A percentile compares a stretch with the other conserved stretches of the same genome.
Evolutionary conservation across 2,329 filamentous ascomycete species (phyloP).

Genomic region (Claviceps purpurea): DNA sequence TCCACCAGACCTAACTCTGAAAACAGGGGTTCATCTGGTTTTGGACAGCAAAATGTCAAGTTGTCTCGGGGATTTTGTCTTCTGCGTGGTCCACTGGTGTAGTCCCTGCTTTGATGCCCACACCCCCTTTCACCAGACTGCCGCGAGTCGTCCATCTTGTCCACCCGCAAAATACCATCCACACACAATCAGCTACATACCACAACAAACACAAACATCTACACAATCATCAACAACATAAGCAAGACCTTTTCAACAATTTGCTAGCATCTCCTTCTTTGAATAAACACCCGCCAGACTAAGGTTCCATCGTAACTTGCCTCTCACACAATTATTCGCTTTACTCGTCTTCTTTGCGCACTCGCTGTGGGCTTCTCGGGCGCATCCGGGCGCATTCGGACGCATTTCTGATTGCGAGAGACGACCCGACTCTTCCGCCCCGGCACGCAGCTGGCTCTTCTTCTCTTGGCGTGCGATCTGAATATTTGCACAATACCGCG

Average conservation of each 20-base stretch:
- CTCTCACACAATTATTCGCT: not conserved
- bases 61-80: not conserved
- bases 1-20: too few relatives aligned
- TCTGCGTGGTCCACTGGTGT: not conserved
- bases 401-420: conserved; percentile 1
- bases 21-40: too few relatives aligned
- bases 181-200: not conserved
- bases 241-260: not conserved
- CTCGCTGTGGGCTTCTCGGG: not conserved
- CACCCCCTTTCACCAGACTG: not conserved
- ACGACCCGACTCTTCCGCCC: not conserved
- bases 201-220: not conserved
- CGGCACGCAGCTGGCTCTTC: not conserved
- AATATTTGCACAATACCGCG: not conserved
- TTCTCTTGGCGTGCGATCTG: not conserved
- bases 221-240: not conserved
- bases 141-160: not conserved
- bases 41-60: not conserved
- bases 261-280: not conserved
- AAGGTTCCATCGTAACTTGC: not conserved
- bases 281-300: not conserved
- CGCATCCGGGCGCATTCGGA: conserved; percentile 5
- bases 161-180: too few relatives aligned
- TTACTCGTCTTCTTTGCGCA: not conserved
- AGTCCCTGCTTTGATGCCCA: not conserved